These are phyloP conservation scores for Trichoderma atrobrunneum DNA, from an alignment of 2,329 filamentous ascomycete genomes.

Conservation along the genomic window DNA sequence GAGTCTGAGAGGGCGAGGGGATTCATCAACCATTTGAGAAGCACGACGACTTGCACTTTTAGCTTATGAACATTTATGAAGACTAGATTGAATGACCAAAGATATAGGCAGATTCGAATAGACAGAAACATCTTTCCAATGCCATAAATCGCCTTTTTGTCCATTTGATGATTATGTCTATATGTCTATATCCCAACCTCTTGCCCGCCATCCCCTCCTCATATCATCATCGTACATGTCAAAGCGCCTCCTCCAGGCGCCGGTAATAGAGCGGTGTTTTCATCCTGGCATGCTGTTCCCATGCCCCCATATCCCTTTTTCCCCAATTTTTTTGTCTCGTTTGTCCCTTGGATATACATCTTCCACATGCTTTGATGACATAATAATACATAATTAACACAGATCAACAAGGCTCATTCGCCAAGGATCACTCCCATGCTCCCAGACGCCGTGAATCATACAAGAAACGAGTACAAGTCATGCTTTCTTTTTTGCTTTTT, in stretches of 20 bases:
- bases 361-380: constrained; percentile 27
- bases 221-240: constrained; percentile 17
- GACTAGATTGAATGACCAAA: not conserved
- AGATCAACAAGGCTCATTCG: constrained; percentile 24
- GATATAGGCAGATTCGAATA: not conserved
- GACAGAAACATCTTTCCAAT: not conserved
- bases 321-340: constrained; percentile 6
- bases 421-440: constrained; percentile 22
- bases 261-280: constrained; percentile 34
- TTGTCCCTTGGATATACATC: constrained; percentile 19
- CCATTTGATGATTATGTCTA: constrained; percentile 20
- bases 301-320: constrained; percentile 22
- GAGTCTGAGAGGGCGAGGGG: not conserved
- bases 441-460: constrained; percentile 23
- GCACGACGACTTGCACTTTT: not conserved
- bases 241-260: constrained; percentile 21
- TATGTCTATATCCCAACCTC: constrained; percentile 24
- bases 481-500: not conserved
- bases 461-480: constrained; percentile 12
- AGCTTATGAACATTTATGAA: not conserved
- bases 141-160: not conserved
- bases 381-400: constrained; percentile 33
- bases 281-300: constrained; percentile 27
- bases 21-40: not conserved
- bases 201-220: not conserved